Base-by-base conservation (phyloP, 1,284 basidiomycete species). In the Coriolopsis trogii region DNA sequence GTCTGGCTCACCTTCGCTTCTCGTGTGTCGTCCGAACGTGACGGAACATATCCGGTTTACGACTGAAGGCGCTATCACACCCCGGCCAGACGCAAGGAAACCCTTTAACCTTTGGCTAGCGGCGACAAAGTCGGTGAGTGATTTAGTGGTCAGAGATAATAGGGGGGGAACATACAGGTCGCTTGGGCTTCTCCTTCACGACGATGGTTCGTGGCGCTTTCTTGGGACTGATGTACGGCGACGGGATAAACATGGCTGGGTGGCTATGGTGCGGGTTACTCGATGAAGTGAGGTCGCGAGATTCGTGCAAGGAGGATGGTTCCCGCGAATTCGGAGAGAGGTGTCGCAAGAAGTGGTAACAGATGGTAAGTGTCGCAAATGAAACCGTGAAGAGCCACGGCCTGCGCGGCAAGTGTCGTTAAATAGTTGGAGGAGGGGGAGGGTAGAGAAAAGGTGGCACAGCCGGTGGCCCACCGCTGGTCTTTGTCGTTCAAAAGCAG, bases 41-140 rank as follows among this genome's bases (percentile, higher is more conserved):
- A 8, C 57, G 50, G 26, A 23, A 20, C 39, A 87, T 67, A 7
- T 75, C 81, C 2, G 78, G 78, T 29, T 58, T 62, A 63, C 87
- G 85, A 10, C 74, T 62, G 61, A 89, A 88, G 1, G 56, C 56
- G 57, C 77, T 81, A 6, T 63, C 61, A 59, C 85, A 87, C 10
- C 61, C 63, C 45, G 8, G 20, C 57, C 57, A 55, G 41, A 41
- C 43, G 49, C 61, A 62, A 44, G 44, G 20, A 46, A 47, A 41
- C 45, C 16, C 26, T 33, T 51, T 51, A 20, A 48, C 28, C 51
- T 50, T 41, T 18, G 6, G 26, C 43, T 52, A 23, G 9, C n/a
- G 20, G 24, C 18, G 10, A 16, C 7, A 8, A 25, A 9, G 9
- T 15, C 13, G 12, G 15, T 20, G 8, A 16, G n/a, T n/a, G n/a